Base-by-base conservation (phyloP, 345 rosid species). In the Draba incana region DNA sequence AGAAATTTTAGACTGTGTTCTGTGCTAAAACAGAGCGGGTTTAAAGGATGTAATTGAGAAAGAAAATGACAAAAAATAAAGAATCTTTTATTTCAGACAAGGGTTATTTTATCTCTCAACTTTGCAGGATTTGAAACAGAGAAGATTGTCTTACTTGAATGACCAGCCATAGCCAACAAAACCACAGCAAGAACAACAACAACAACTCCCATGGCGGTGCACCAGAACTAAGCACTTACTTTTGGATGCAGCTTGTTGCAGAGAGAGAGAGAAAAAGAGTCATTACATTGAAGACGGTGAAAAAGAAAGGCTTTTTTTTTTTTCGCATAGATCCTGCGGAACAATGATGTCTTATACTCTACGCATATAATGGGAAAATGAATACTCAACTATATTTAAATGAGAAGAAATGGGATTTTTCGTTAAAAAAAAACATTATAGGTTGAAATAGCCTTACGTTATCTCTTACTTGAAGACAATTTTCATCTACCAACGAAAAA, bases 81-180 rank as follows among this genome's bases (percentile, higher is more conserved):
- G 3, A 10, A 31, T 50, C 4, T 42, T 64, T 49, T 20, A 20
- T 20, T 16, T 58, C 11, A 9, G 23, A 62, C 43, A 54, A 56
- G 3, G 20, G 16, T 46, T 61, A 46, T 15, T 46, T 12, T 41
- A 57, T 11, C 45, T 11, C 45, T 35, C 3, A 33, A 58, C 33
- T 35, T 10, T 74, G 42, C 20, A 61, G 44, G 64, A 5, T n/a
- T 20, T 60, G 37, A 35, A 31, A 62, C 69, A 61, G 47, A 63
- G 69, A 33, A 39, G 46, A 62, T 42, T 64, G 28, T 12, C 82
- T 75, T 77, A 85, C 89, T 73, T 53, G 92, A 84, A 64, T 57
- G 79, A 70, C 83, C 84, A 61, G 82, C 62, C 77, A 84, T 55
- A 77, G 85, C 82, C 73, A 86, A 51, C 60, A 83, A 41, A 75